These are phyloP conservation scores for Fonsecaea pugnacius DNA, from an alignment of 2,329 filamentous ascomycete genomes.

Conservation along the genomic window DNA sequence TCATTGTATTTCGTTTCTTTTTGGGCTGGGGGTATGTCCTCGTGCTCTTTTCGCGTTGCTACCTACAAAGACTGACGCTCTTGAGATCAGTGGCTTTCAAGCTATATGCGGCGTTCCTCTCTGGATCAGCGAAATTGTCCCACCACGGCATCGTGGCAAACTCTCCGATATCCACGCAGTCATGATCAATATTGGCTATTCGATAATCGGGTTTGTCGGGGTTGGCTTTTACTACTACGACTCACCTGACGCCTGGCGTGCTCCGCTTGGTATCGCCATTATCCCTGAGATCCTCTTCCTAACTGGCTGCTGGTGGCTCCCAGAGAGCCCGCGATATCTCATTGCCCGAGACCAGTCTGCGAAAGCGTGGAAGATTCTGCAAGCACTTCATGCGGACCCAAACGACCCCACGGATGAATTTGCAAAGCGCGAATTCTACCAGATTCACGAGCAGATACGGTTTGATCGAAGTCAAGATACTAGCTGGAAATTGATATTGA, in stretches of 20 bases:
- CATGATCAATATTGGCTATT: constrained; percentile 54
- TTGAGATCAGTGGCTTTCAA: constrained; percentile 5
- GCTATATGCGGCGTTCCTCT: constrained; percentile 4
- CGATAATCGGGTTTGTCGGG: constrained; percentile 49
- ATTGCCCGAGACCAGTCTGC: constrained; percentile 51
- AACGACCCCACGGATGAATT: constrained; percentile 14
- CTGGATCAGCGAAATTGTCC: constrained; percentile 80
- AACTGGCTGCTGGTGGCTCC: constrained; percentile 5
- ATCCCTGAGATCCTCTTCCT: constrained; percentile 1
- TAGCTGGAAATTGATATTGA: constrained; percentile 11
- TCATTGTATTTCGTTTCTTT: constrained; percentile 25
- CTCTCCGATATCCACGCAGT: constrained; percentile 41
- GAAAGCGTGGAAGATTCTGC: constrained; percentile 53
- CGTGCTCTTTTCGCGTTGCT: background rate
- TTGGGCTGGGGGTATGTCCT: constrained; percentile 20
- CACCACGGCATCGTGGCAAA: constrained; percentile 50
- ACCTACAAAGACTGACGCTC: background rate
- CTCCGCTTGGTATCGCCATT: background rate
- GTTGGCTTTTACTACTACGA: constrained; percentile 21
- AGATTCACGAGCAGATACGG: constrained; percentile 23
- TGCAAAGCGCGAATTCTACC: constrained; percentile 20
- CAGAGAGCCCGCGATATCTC: constrained; percentile 16
- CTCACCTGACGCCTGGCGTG: constrained; percentile 2
- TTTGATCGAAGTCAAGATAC: constrained; percentile 20
- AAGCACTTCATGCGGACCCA: constrained; percentile 42